Conservation (phyloP, 2,329 filamentous ascomycete genomes). For the Trichoderma brevicompactum region DNA sequence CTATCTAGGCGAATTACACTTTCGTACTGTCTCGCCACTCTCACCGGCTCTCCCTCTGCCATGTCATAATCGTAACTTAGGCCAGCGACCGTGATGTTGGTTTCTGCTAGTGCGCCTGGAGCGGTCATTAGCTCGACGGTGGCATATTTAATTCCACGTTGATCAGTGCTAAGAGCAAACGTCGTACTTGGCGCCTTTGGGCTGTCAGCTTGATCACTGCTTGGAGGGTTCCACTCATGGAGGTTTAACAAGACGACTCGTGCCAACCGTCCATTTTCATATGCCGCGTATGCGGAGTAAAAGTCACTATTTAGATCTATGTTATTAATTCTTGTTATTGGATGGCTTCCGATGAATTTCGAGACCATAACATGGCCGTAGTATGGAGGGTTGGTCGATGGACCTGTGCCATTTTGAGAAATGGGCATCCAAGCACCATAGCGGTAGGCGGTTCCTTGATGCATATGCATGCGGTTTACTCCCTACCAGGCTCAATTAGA, state of each 20-base stretch:
- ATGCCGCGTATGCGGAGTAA: conserved; percentile 26
- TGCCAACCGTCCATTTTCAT: conserved; percentile 8
- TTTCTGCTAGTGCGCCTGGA: conserved; percentile 21
- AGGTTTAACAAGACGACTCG: conserved; percentile 14
- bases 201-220: not conserved
- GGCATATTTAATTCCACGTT: conserved; percentile 16
- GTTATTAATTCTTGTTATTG: conserved; percentile 22
- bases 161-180: not conserved
- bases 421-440: conserved; percentile 28
- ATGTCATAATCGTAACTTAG: conserved; percentile 24
- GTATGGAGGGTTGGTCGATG: conserved; percentile 27
- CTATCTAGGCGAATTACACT: not conserved
- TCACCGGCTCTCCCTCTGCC: conserved; percentile 16
- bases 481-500: not conserved
- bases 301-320: conserved; percentile 21
- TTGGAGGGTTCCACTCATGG: conserved; percentile 25
- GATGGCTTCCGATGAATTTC: conserved; percentile 20
- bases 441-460: conserved; percentile 23
- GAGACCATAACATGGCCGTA: conserved; percentile 27
- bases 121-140: conserved; percentile 25
- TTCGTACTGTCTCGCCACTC: conserved; percentile 11
- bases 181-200: conserved; percentile 1
- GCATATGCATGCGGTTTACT: conserved; percentile 23
- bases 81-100: conserved; percentile 25
- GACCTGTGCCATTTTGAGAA: conserved; percentile 18